phyloP scores from a whole-genome alignment of 306 rosid species.

The Coriaria nepalensis region DNA sequence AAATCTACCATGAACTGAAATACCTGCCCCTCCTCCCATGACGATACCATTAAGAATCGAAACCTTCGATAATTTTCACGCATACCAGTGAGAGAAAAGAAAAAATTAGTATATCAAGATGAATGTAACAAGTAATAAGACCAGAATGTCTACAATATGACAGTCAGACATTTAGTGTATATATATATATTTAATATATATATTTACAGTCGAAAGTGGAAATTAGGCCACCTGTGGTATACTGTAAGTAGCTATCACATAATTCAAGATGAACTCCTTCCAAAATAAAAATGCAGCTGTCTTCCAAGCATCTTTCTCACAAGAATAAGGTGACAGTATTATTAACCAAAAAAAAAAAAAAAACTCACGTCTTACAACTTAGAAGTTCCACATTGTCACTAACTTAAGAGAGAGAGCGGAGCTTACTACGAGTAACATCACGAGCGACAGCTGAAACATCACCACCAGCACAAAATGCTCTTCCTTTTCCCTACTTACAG shows the following conservation, averaged over 20 bases:
- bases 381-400: too few species aligned
- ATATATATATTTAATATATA: background rate
- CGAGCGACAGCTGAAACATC: constrained; percentile 70
- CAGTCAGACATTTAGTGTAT: constrained; percentile 15
- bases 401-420: too few species aligned
- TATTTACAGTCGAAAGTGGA: too few species aligned
- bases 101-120: too few species aligned
- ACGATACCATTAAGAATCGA: constrained; percentile 86
- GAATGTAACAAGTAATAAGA: too few species aligned
- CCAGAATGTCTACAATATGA: too few species aligned
- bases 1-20: constrained; percentile 81
- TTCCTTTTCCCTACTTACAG: constrained; percentile 67
- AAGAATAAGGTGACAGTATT: too few species aligned
- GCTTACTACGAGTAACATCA: constrained; percentile 28
- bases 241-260: constrained; percentile 76
- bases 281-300: constrained; percentile 43
- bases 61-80: constrained; percentile 53
- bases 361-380: too few species aligned
- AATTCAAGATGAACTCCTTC: constrained; percentile 52
- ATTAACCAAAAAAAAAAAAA: too few species aligned
- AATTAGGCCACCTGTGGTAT: constrained; percentile 67
- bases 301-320: constrained; percentile 59
- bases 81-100: too few species aligned
- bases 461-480: constrained; percentile 98
- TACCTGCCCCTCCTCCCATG: constrained; percentile 99